Evolutionary conservation across 306 rosid species (phyloP).

Genomic region (Myrica gale): DNA sequence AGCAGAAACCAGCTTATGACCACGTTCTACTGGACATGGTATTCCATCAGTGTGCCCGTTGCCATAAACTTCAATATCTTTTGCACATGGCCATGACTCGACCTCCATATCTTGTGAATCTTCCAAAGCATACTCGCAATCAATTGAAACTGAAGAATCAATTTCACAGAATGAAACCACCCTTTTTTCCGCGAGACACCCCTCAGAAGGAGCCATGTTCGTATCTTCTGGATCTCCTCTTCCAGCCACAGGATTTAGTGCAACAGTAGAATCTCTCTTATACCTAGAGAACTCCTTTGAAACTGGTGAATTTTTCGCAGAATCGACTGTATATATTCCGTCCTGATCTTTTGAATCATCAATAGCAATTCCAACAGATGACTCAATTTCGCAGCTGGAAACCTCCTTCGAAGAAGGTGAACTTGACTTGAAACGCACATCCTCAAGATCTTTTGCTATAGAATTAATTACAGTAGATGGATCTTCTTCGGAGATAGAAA

Average conservation of each 20-base stretch:
- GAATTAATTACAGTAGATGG: constrained; percentile 35
- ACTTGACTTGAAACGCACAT: constrained; percentile 28
- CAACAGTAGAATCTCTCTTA: constrained; percentile 9
- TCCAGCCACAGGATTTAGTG: constrained; percentile 6
- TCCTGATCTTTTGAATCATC: constrained; percentile 11
- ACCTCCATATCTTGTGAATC: constrained; percentile 37
- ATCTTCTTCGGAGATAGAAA: constrained; percentile 29
- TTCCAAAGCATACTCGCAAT: constrained; percentile 21
- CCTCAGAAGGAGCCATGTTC: constrained; percentile 11
- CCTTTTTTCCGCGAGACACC: constrained; percentile 34
- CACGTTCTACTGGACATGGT: constrained; percentile 34
- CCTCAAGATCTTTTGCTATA: constrained; percentile 34
- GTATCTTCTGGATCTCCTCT: constrained; percentile 28
- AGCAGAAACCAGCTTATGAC: constrained; percentile 21
- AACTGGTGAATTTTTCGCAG: constrained; percentile 21
- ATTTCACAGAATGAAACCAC: constrained; percentile 28
- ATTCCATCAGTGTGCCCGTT: constrained; percentile 39
- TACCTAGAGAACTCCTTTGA: constrained; percentile 24
- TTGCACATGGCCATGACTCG: constrained; percentile 25
- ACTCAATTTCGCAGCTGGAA: constrained; percentile 33
- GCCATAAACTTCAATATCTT: constrained; percentile 31
- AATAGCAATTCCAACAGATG: constrained; percentile 30
- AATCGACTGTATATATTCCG: constrained; percentile 19
- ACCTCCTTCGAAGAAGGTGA: constrained; percentile 33
- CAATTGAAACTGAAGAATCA: constrained; percentile 28